Evolutionary conservation across 208 protist species (phyloP).

Genomic region (Trypanosoma platydactyli): DNA sequence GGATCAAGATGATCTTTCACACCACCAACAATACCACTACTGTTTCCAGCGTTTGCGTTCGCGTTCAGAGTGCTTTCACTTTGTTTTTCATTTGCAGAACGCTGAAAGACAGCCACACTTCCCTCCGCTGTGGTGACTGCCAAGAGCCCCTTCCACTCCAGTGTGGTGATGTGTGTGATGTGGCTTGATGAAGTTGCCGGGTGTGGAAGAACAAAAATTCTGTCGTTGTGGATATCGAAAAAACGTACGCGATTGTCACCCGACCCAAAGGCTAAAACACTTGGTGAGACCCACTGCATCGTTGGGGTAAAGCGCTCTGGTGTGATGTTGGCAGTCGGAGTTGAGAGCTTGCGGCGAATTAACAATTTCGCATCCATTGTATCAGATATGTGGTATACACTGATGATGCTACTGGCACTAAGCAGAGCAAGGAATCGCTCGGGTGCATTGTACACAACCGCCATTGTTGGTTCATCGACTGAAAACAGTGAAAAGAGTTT

Average conservation of each 20-base stretch:
- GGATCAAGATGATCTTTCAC: conserved; percentile 28
- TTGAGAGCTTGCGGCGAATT: conserved; percentile 75
- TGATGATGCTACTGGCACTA: conserved; percentile 54
- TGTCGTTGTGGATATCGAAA: conserved; percentile 77
- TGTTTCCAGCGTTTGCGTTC: neutral
- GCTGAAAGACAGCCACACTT: conserved; percentile 60
- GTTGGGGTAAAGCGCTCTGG: conserved; percentile 38
- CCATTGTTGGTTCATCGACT: conserved; percentile 51
- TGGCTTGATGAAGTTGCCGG: conserved; percentile 41
- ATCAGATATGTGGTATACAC: conserved; percentile 60
- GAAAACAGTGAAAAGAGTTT: conserved; percentile 52
- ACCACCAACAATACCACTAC: conserved; percentile 4
- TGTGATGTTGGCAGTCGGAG: conserved; percentile 24
- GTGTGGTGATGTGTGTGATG: conserved; percentile 58
- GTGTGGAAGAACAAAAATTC: conserved; percentile 66
- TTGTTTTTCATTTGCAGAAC: neutral
- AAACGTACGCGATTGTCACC: conserved; percentile 83
- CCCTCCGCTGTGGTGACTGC: conserved; percentile 73
- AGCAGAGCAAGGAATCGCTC: conserved; percentile 70
- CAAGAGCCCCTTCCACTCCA: conserved; percentile 39
- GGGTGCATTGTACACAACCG: conserved; percentile 64
- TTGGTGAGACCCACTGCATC: conserved; percentile 75
- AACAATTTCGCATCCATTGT: conserved; percentile 40
- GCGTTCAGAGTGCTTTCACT: neutral
- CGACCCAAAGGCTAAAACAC: conserved; percentile 74